Base-by-base conservation (phyloP, 2,329 filamentous ascomycete species). In the Verticillium isaacii region DNA sequence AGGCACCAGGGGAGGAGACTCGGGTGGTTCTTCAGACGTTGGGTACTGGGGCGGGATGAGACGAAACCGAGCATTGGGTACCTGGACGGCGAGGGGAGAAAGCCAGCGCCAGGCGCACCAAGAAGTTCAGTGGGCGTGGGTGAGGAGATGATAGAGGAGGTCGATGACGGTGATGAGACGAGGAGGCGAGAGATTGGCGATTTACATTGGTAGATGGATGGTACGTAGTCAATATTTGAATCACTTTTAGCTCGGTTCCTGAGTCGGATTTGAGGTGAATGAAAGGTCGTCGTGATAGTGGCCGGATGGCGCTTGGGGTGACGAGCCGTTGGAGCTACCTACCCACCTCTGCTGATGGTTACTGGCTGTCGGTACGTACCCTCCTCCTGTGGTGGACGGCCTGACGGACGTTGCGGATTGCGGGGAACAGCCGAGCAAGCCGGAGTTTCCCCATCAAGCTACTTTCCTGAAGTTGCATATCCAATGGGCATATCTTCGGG, bases 11-110 rank as follows among this genome's bases (percentile, higher is more conserved):
- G 76, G 1, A 56, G 62, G 0, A 59, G 65, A 59, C 62, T 77
- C 6, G 76, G 75, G 0, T 79, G 75, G 72, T 68, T 76, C 36
- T 66, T 73, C 32, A 64, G 66, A 19, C 65, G 63, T 6, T 69
- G 70, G 32, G 14, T 74, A 0, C 64, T 74, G 25, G 57, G 66
- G 5, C 64, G 56, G 29, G 41, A 61, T 3, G 59, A 63, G 23
- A 25, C 63, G 9, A 66, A 69, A 52, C 74, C 74, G 3, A 70
- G 72, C 60, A 65, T 76, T 23, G 41, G n/a, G 19, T 23, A 50
- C 8, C n/a, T 23, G 9, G 41, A 19, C 15, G 39, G 39, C n/a
- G 39, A 41, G 15, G 41, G n/a, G n/a, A 17, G 7, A 6, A 50
- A 50, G 41, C n/a, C 41, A 23, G 8, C 7, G 19, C n/a, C 41